Conservation (phyloP, 2,329 filamentous ascomycete genomes). For the Periconia digitata region DNA sequence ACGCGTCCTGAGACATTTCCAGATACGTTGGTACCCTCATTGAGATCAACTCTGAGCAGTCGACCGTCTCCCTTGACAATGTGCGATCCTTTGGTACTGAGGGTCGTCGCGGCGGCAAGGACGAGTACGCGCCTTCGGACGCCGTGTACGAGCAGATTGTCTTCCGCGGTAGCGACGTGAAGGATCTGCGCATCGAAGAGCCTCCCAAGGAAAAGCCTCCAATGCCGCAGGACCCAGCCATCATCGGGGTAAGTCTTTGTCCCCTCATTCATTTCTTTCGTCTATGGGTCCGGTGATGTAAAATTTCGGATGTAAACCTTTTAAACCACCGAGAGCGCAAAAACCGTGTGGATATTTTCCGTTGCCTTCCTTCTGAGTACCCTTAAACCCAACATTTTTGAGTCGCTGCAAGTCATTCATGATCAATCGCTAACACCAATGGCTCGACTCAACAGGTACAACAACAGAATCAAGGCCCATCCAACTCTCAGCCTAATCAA, state of each 20-base stretch:
- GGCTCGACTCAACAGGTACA: conserved; percentile 32
- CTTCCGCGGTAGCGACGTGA: conserved; percentile 96
- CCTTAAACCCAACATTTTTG: conserved; percentile 10
- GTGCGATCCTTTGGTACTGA: conserved; percentile 94
- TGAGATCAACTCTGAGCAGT: conserved; percentile 96
- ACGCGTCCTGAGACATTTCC: conserved; percentile 15
- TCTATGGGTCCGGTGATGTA: conserved; percentile 72
- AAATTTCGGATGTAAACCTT: conserved; percentile 94
- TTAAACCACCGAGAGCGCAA: conserved; percentile 89
- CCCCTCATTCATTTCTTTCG: conserved; percentile 11
- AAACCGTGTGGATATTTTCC: conserved; percentile 92
- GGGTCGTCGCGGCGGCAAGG: conserved; percentile 76
- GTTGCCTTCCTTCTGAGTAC: conserved; percentile 99
- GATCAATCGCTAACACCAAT: conserved; percentile 24
- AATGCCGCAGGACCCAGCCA: conserved; percentile 92
- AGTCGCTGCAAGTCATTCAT: background rate
- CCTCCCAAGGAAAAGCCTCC: conserved; percentile 69
- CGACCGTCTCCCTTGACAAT: conserved; percentile 95
- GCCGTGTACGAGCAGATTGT: conserved; percentile 91
- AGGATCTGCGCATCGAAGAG: conserved; percentile 93
- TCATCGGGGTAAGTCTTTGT: conserved; percentile 81
- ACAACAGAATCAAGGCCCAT: conserved; percentile 27
- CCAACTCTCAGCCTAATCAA: conserved; percentile 31
- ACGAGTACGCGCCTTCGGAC: conserved; percentile 81
- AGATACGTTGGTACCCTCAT: conserved; percentile 96